Percentiles rank a stretch among this genome's conserved stretches.
These are phyloP conservation scores for Gracilaria domingensis DNA, from an alignment of 23 red algal species.

Conservation along the genomic window DNA sequence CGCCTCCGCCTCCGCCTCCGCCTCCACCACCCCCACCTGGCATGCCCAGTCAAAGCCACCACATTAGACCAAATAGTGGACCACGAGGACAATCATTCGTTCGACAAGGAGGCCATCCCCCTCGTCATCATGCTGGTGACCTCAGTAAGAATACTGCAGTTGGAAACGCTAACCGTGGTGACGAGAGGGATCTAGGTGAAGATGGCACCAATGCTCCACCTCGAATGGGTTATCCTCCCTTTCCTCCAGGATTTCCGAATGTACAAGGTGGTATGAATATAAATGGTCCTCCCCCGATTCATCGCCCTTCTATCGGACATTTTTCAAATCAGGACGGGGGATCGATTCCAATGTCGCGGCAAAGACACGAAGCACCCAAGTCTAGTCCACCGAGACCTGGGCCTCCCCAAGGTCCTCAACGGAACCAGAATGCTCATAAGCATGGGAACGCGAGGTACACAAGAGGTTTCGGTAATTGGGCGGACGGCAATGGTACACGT, in stretches of 20 bases:
- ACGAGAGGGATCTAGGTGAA: neutral
- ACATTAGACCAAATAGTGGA: neutral
- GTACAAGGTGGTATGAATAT: neutral
- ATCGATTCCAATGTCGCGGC: neutral
- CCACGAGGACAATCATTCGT: slow-evolving; percentile 12
- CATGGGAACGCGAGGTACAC: slow-evolving; percentile 5
- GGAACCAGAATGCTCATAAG: neutral
- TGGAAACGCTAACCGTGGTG: neutral
- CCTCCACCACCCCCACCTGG: slow-evolving; percentile 9
- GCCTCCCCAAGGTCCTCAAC: neutral
- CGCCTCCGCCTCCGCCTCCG: slow-evolving; percentile 20
- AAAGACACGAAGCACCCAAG: neutral
- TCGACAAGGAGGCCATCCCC: slow-evolving; percentile 1
- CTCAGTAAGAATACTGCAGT: neutral
- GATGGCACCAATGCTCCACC: neutral
- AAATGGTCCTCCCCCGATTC: slow-evolving; percentile 14
- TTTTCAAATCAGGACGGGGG: neutral
- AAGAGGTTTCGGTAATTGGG: neutral
- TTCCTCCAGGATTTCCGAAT: slow-evolving; percentile 14
- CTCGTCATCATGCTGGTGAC: slow-evolving; percentile 32
- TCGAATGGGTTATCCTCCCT: slow-evolving; percentile 4
- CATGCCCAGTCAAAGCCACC: neutral
- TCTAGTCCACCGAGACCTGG: neutral
- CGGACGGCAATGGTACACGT: neutral
- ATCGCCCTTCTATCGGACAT: slow-evolving; percentile 21